Base-by-base conservation (phyloP, 2,329 filamentous ascomycete genomes). In the Colletotrichum orchidophilum region DNA sequence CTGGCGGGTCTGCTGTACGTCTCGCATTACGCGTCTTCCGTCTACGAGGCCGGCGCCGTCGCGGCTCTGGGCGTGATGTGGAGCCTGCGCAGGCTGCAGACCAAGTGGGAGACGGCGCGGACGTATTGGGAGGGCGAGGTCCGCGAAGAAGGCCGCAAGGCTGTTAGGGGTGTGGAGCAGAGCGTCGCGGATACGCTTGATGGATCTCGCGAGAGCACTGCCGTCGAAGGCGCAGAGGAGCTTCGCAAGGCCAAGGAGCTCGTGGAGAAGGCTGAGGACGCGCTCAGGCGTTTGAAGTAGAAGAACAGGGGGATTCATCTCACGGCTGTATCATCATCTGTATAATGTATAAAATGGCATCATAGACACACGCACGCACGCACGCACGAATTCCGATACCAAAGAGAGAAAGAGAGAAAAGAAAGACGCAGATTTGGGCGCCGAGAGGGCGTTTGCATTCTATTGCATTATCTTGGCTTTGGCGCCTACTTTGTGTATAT, bases 81-180 rank as follows among this genome's bases (percentile, higher is more conserved):
- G 83, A 89, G 88, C 76, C 78, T 91, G 67, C 82, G 85, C 52
- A 83, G 87, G 59, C 83, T 92, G 82, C 90, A 92, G 80, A 86
- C 83, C 74, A 87, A 86, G 75, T 92, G 90, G 90, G 89, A 92
- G 75, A 80, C 83, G 3, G 89, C 89, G 3, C 83, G 90, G 31
- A 78, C 77, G 7, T 91, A 87, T 76, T 92, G 90, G 90, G 88
- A 92, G 77, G 88, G 86, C 1, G 90, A 92, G 74, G 89, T 92
- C n/a, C 84, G 89, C 49, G 90, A 92, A 73, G 90, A 92, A 70
- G 90, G 90, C 1, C 86, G 90, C 74, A 91, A 91, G 78, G 88
- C 89, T 5, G 85, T 92, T 7, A 81, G 87, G 65, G 86, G 82
- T 5, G 85, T 87, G 2, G 90, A 92, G 77, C 80, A 83, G 54